Percentiles rank a stretch among this genome's conserved stretches.
Conservation (phyloP, 345 rosid species). For the Linum tenue region DNA sequence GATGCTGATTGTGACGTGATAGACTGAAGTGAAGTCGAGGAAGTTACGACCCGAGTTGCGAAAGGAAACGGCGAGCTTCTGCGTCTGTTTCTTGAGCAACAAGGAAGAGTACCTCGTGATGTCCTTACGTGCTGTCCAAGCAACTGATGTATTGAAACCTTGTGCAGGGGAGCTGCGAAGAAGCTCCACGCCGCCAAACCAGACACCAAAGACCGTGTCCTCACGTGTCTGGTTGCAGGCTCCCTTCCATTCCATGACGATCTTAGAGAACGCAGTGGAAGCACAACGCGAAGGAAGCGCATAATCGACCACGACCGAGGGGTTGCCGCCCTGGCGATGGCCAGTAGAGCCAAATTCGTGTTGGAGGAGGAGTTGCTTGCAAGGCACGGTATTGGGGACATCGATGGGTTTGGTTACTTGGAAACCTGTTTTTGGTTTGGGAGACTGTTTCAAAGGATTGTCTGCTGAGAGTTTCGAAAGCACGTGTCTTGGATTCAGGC, state of each 20-base stretch:
- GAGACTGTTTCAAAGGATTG: constrained; percentile 7
- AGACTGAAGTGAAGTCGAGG: constrained; percentile 43
- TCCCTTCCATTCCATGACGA: constrained; percentile 71
- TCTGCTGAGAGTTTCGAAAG: no score
- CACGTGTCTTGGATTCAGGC: background rate
- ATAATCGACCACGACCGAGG: constrained; percentile 66
- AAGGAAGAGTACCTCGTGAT: no score
- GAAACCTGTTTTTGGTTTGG: constrained; percentile 44
- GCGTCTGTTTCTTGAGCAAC: constrained; percentile 46
- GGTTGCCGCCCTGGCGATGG: constrained; percentile 51
- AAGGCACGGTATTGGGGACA: constrained; percentile 34
- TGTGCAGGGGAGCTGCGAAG: constrained; percentile 80
- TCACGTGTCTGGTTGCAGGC: constrained; percentile 62
- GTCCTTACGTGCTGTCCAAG: no score
- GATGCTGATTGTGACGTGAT: constrained; percentile 54
- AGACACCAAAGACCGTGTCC: constrained; percentile 78
- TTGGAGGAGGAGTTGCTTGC: constrained; percentile 22
- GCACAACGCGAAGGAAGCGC: constrained; percentile 48
- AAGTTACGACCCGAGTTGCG: constrained; percentile 37
- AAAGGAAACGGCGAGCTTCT: constrained; percentile 51
- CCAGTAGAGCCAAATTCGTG: constrained; percentile 40
- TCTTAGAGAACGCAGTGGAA: constrained; percentile 41
- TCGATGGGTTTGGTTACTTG: constrained; percentile 63
- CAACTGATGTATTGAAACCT: no score
- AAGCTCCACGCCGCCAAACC: constrained; percentile 85